Base-by-base conservation (phyloP, 2,329 filamentous ascomycete species). In the Calonectria pauciramosa region DNA sequence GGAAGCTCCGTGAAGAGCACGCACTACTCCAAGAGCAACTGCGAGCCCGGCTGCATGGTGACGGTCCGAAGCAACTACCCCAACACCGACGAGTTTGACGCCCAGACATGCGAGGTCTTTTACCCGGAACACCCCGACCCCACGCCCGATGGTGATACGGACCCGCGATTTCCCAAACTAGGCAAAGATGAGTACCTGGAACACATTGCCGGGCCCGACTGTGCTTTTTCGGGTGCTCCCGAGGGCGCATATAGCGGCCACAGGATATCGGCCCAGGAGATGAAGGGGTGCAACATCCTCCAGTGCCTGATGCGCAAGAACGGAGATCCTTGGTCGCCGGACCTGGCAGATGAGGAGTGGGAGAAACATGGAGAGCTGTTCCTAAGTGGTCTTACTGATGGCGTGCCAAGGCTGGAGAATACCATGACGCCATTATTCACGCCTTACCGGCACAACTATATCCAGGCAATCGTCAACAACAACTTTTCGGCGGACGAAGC, bases 251-350 rank as follows among this genome's bases (percentile, higher is more conserved):
- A 82, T 14, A 74, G 73, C 14, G 82, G 82, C 2, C 51, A 80
- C 10, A 38, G 23, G 8, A 82, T 83, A 10, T 77, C 80, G 0
- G 68, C 59, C 3, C 74, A 82, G 14, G 81, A 77, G 2, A 80
- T 83, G 76, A 73, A 72, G n/a, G 76, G 75, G 16, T 83, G 82
- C n/a, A 78, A 74, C 8, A 80, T 76, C 0, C 34, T 77, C 0
- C 82, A 83, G 38, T 82, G 81, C 20, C 76, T 83, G 10, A 66
- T 82, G 0, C 75, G 56, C 26, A 83, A 82, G 30, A 16, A 66
- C 28, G 5, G 11, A 3, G 9, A 41, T 0, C 18, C 73, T 3
- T 83, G 80, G 81, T 6, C 32, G 4, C 47, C 72, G 0, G 68
- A 72, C 18, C 3, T 13, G 0, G 49, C 71, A 7, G 80, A 82